Evolutionary conservation across 129 eudicot genomes (phyloP), one percentile per base, ranked within the genome.

Genomic region (Dittrichia graveolens): DNA sequence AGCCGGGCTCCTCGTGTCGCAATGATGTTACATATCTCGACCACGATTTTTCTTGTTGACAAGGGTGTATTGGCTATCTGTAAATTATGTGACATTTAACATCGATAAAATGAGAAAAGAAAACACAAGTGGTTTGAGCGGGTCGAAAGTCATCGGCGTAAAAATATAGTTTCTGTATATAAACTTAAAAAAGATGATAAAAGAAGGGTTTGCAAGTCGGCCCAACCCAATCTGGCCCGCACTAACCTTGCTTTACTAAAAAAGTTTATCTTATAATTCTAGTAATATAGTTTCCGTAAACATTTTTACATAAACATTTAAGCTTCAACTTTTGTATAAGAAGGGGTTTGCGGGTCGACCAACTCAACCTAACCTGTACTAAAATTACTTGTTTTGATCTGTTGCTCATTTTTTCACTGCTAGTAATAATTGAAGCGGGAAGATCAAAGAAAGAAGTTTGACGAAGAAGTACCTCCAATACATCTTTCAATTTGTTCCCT

Each of bases 1-100:
- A 94, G 89, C 4, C 97, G 84, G 34, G 97, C 97, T 5, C 96
- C 99, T 55, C 99, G 95, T 6, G 96, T 84, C 63, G 93, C 86
- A 3, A 94, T 59, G 7, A 88, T 84, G 72, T 88, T 78, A 85
- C 96, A 87, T 14, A 94, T 78, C 79, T 86, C 88, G 5, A 85
- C 91, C 71, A 90, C 85, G 7, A 88, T 75, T 65, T 75, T 86
- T 81, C 96, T 85, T 52, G 86, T 84, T 70, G 78, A 76, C 54
- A 87, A 72, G 18, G 89, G 43, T 34, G 92, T 80, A 45, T 75
- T 48, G 1, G 83, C 52, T 80, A 90, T 81, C 97, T 86, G 80
- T 41, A 78, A 15, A 55, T 69, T 38, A 31, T 49, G 60, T 71
- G 37, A 75, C 31, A 58, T 7, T 55, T 61, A 19, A 14, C 55